Evolutionary conservation across 2,329 filamentous ascomycete genomes (phyloP).

Genomic region (Thermothelomyces thermophilus): DNA sequence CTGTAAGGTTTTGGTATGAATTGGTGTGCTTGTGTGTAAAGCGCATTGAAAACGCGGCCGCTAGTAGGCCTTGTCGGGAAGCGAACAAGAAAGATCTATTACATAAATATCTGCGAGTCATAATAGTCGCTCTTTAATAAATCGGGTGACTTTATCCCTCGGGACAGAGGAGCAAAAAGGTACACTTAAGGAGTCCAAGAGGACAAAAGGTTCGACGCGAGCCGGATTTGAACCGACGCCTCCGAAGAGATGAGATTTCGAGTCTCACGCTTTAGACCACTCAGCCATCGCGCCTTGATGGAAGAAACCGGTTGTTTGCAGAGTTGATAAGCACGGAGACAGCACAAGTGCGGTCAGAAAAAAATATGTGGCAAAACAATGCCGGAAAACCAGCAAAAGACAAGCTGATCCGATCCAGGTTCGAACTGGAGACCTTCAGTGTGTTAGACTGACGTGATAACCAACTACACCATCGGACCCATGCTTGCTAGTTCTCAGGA

Average conservation of each 20-base stretch:
- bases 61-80: too few species aligned
- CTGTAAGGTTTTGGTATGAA: not conserved
- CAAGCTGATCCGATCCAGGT: conserved; percentile 23
- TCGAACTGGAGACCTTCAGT: conserved; percentile 31
- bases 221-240: conserved; percentile 20
- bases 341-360: not conserved
- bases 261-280: conserved; percentile 19
- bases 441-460: conserved; percentile 45
- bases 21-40: not conserved
- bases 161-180: too few species aligned
- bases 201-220: conserved; percentile 14
- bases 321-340: not conserved
- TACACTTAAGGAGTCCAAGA: too few species aligned
- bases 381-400: conserved; percentile 5
- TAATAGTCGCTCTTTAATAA: too few species aligned
- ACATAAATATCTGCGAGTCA: too few species aligned
- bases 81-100: too few species aligned
- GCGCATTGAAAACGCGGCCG: too few species aligned
- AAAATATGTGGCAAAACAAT: not conserved
- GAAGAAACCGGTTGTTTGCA: not conserved
- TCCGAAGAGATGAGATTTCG: conserved; percentile 16
- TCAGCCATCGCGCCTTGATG: conserved; percentile 15
- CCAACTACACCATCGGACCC: conserved; percentile 35
- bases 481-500: too few species aligned
- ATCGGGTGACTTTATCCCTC: too few species aligned